These are phyloP conservation scores for Fusarium sp. DNA, from an alignment of 2,329 filamentous ascomycete species.

Conservation along the genomic window DNA sequence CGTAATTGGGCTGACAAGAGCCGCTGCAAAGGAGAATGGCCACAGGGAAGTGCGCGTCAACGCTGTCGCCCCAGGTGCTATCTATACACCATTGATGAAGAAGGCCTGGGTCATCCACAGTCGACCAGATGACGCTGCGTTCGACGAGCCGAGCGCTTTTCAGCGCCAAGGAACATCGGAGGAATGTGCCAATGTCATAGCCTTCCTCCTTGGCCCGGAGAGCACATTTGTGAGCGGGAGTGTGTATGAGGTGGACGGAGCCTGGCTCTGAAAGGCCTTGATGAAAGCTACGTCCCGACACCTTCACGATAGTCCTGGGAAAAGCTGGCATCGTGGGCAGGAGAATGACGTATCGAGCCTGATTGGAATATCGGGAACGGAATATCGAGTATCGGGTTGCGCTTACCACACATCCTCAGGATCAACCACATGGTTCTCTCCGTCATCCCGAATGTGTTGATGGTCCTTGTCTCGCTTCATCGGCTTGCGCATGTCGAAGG, in stretches of 20 bases:
- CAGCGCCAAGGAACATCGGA: conserved; percentile 57
- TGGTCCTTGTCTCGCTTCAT: conserved; percentile 82
- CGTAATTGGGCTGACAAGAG: conserved; percentile 51
- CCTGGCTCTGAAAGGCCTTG: conserved; percentile 47
- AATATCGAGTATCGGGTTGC: conserved; percentile 5
- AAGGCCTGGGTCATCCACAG: conserved; percentile 53
- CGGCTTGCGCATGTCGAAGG: conserved; percentile 96
- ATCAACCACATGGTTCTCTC: conserved; percentile 80
- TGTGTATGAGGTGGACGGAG: conserved; percentile 60
- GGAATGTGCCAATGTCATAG: conserved; percentile 50
- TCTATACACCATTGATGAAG: conserved; percentile 63
- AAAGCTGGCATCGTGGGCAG: background rate
- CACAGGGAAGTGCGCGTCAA: conserved; percentile 58
- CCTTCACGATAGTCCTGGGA: background rate
- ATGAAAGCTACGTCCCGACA: background rate
- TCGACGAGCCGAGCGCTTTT: conserved; percentile 57
- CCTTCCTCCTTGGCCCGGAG: conserved; percentile 51
- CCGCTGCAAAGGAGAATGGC: conserved; percentile 55
- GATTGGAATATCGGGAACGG: conserved; percentile 57
- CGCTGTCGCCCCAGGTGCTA: conserved; percentile 61
- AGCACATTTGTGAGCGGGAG: conserved; percentile 52
- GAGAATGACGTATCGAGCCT: background rate
- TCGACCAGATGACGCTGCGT: conserved; percentile 51
- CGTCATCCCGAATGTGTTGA: conserved; percentile 83
- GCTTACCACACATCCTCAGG: conserved; percentile 87